Base-by-base conservation (phyloP, 352 stramenopile species). In the Pythium oligandrum region DNA sequence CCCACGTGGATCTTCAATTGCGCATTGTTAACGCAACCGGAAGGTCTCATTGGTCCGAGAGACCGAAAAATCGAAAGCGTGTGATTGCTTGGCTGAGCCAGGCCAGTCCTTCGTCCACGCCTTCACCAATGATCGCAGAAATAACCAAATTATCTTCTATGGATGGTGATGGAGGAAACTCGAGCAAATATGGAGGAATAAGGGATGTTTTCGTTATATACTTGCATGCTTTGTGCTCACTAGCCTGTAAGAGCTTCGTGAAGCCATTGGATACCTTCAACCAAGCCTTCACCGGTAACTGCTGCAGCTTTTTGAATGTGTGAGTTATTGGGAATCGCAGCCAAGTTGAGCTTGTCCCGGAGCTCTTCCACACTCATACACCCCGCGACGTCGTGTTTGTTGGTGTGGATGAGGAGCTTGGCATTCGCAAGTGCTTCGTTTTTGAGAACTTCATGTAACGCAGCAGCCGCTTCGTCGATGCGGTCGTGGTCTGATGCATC, bases 401-500 rank as follows among this genome's bases (percentile, higher is more conserved):
- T 81, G 35, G 71, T 68, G 43, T 71, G 69, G 42, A 84, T 60
- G 6, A 84, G 69, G 43, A 84, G 40, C 50, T 73, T 71, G 26
- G 52, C 65, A 31, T 73, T 47, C 0, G 47, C 53, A 3, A 88
- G 58, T 8, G 66, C 60, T 2, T 81, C 53, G 36, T 79, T 51
- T 4, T 75, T 43, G 17, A 89, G 64, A 12, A 88, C 62, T 0
- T 51, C 48, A 8, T 74, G 46, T 6, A 89, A 51, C 40, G 86
- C 71, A 7, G 62, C 45, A 0, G 57, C 48, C 1, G 77, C 78
- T 48, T 76, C 63, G n/a, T 75, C 63, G 5, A 95, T 59, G 12
- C 78, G 68, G 37, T 63, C 49, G 0, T 47, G 50, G 66, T 93
- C 81, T 32, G 59, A 65, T 2, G 70, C 77, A 48, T 95, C 85